Percentiles rank a stretch among this genome's conserved stretches.
These are phyloP conservation scores for Fusarium agapanthi DNA, from an alignment of 2,329 filamentous ascomycete genomes.

Conservation along the genomic window DNA sequence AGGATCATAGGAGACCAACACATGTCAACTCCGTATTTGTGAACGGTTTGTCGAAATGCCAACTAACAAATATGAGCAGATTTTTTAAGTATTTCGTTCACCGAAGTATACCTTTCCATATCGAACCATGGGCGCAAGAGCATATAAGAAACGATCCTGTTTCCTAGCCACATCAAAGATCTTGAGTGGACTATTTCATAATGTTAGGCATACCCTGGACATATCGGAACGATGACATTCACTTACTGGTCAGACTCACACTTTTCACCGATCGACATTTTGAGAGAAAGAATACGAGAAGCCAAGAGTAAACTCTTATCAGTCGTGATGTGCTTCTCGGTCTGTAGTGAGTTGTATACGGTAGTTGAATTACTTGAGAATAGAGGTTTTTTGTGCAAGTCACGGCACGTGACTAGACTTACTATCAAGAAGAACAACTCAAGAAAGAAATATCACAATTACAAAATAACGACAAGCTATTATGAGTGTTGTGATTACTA, in stretches of 20 bases:
- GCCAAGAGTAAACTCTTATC: neutral
- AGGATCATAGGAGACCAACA: conserved; percentile 79
- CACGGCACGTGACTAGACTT: conserved; percentile 24
- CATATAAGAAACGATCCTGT: conserved; percentile 63
- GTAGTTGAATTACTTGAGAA: neutral
- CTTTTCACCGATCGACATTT: conserved; percentile 30
- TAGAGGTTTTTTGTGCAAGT: conserved; percentile 35
- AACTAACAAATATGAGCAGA: conserved; percentile 54
- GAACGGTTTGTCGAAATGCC: conserved; percentile 73
- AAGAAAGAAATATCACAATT: neutral
- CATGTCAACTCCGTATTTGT: conserved; percentile 71
- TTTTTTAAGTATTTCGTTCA: neutral
- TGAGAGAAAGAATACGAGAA: neutral
- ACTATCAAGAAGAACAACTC: neutral
- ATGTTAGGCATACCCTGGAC: conserved; percentile 37
- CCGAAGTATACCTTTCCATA: conserved; percentile 61
- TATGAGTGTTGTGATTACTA: neutral
- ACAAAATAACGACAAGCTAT: neutral
- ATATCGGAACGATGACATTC: neutral
- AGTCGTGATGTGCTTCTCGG: neutral
- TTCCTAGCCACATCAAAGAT: conserved; percentile 65
- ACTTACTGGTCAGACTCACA: conserved; percentile 39
- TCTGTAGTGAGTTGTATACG: neutral
- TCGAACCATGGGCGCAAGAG: conserved; percentile 74
- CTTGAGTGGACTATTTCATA: conserved; percentile 60